phyloP scores from a whole-genome alignment of 352 stramenopile species.

The Globisporangium cederbergense region DNA sequence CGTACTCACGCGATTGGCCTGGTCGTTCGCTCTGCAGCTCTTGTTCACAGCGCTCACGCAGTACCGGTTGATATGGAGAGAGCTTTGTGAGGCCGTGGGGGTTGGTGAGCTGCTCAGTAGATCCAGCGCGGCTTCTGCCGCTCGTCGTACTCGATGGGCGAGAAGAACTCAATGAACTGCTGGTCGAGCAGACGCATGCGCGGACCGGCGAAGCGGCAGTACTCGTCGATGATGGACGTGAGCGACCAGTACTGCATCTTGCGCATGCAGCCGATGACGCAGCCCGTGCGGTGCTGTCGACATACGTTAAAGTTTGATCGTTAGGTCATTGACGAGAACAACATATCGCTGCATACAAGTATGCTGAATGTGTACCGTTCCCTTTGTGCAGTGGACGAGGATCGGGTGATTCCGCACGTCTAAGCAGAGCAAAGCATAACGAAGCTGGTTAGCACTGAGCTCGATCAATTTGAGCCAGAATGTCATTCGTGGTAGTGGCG shows the following conservation, averaged over 20 bases:
- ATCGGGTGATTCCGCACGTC: conserved; percentile 87
- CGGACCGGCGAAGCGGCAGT: conserved; percentile 79
- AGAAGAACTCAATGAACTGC: conserved; percentile 91
- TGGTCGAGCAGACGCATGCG: conserved; percentile 85
- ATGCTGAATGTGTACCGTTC: conserved; percentile 45
- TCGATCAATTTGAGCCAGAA: background rate
- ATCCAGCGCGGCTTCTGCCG: conserved; percentile 77
- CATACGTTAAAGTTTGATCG: no score
- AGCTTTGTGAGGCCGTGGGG: no score
- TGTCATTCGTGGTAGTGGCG: background rate
- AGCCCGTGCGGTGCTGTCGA: conserved; percentile 72
- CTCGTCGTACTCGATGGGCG: conserved; percentile 76
- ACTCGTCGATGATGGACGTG: conserved; percentile 87
- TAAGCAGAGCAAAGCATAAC: conserved; percentile 5
- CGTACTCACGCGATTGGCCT: conserved; percentile 42
- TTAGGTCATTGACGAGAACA: no score
- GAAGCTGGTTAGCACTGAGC: background rate
- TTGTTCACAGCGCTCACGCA: no score
- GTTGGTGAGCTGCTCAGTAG: conserved; percentile 21
- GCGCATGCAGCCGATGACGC: conserved; percentile 82
- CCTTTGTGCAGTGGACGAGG: conserved; percentile 87
- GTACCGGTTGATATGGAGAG: no score
- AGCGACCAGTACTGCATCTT: conserved; percentile 88
- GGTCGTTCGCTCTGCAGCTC: background rate
- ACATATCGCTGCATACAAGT: no score